Percentiles rank a stretch among this genome's conserved stretches.
phyloP scores from a whole-genome alignment of 2,329 filamentous ascomycete genomes.

The Amphichorda felina region DNA sequence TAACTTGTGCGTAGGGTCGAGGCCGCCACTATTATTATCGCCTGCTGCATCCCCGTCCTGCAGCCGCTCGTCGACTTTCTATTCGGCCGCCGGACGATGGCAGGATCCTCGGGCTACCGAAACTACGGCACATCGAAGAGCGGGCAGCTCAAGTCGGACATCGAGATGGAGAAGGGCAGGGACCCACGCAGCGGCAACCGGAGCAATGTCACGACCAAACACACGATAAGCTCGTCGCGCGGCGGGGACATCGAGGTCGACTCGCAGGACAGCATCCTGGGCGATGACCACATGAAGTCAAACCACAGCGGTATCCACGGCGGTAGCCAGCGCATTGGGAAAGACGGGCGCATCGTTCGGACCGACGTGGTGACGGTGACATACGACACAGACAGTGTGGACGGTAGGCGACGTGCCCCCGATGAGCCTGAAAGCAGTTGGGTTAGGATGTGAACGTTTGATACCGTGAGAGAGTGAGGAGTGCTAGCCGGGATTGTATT shows the following conservation, averaged over 20 bases:
- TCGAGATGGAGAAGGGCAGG: conserved; percentile 1
- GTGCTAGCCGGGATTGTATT: no score
- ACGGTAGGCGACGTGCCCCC: no score
- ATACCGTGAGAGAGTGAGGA: no score
- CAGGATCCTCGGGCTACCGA: conserved; percentile 3
- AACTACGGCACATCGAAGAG: conserved; percentile 4
- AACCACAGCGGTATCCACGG: no score
- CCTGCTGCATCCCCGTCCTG: conserved; percentile 15
- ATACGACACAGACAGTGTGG: background rate
- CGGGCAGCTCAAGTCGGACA: background rate
- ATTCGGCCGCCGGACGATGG: conserved; percentile 1
- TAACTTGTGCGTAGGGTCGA: conserved; percentile 9
- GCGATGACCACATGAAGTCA: no score
- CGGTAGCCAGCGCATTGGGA: background rate
- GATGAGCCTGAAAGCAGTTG: no score
- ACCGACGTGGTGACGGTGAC: conserved; percentile 6
- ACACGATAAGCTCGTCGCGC: no score
- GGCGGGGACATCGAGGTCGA: background rate
- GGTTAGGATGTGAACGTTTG: no score
- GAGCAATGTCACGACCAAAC: background rate
- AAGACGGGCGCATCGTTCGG: conserved; percentile 2
- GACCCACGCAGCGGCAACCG: background rate
- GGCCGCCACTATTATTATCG: conserved; percentile 15
- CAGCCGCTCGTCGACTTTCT: conserved; percentile 9
- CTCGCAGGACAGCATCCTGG: no score